Evolutionary conservation across 345 rosid genomes (phyloP).

Genomic region (Salix exigua): DNA sequence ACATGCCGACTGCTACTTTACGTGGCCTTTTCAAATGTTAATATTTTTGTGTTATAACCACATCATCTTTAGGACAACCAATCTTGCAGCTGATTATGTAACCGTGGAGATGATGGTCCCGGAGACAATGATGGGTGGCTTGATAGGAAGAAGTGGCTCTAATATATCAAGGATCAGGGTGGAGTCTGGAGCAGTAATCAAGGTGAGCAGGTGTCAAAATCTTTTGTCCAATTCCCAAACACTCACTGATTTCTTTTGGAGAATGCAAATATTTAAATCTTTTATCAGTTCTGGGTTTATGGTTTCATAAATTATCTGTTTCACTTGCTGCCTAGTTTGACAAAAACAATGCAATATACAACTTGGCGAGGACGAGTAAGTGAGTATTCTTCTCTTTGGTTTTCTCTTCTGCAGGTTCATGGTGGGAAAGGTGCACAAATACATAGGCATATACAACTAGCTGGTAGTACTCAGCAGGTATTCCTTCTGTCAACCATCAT

Average conservation of each 20-base stretch:
- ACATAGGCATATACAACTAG: conserved; percentile 58
- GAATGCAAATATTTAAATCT: not conserved
- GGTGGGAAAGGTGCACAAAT: conserved; percentile 64
- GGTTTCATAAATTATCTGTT: not conserved
- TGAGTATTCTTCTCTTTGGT: not conserved
- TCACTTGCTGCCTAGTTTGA: not conserved
- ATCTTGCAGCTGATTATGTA: conserved; percentile 69
- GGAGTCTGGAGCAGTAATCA: conserved; percentile 61
- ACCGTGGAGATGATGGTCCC: conserved; percentile 62
- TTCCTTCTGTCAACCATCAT: not conserved
- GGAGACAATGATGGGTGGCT: conserved; percentile 56
- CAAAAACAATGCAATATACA: too few species aligned
- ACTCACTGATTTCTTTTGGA: not conserved
- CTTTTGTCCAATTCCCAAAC: not conserved
- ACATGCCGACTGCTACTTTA: conserved; percentile 22
- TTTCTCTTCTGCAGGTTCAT: conserved; percentile 35
- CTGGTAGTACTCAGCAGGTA: conserved; percentile 64
- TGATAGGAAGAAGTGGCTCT: conserved; percentile 60
- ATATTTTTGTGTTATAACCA: conserved; percentile 42
- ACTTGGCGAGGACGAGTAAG: not conserved
- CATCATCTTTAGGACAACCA: conserved; percentile 63
- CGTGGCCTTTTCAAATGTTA: conserved; percentile 38
- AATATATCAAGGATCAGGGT: conserved; percentile 66
- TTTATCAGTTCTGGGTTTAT: not conserved
- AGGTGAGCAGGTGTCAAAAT: conserved; percentile 28